phyloP scores from a whole-genome alignment of 495 filamentous ascomycete genomes.

The Penicillium fimorum region DNA sequence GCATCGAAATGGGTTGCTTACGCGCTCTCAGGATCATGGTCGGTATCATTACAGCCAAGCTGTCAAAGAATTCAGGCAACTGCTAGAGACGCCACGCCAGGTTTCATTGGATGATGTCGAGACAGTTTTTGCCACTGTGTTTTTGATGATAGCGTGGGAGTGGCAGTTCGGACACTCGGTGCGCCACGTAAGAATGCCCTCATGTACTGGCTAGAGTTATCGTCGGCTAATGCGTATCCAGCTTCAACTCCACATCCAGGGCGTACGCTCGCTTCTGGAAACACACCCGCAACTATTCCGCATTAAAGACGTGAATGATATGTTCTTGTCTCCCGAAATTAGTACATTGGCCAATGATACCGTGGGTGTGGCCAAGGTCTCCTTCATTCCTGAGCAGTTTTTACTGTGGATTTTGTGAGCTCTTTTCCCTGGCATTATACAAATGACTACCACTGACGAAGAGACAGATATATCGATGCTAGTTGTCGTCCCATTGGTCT shows the following conservation, averaged over 20 bases:
- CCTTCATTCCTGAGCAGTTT: conserved; percentile 43
- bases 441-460: conserved; percentile 6
- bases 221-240: background rate
- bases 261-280: conserved; percentile 40
- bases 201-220: background rate
- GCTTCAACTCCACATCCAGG: conserved; percentile 42
- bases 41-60: conserved; percentile 44
- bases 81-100: conserved; percentile 34
- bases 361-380: conserved; percentile 23
- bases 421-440: background rate
- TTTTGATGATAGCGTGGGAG: conserved; percentile 44
- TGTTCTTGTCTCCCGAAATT: conserved; percentile 28
- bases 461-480: conserved; percentile 38
- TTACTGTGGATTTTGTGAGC: conserved; percentile 43
- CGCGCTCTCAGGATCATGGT: conserved; percentile 35
- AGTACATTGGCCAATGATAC: conserved; percentile 14
- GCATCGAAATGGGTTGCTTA: conserved; percentile 37
- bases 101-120: conserved; percentile 35
- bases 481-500: conserved; percentile 36
- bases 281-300: conserved; percentile 41
- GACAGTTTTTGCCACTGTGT: conserved; percentile 44
- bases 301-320: conserved; percentile 35
- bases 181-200: conserved; percentile 23
- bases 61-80: conserved; percentile 44
- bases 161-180: conserved; percentile 45